phyloP scores from a whole-genome alignment of 345 rosid species.

The Theobroma cacao region DNA sequence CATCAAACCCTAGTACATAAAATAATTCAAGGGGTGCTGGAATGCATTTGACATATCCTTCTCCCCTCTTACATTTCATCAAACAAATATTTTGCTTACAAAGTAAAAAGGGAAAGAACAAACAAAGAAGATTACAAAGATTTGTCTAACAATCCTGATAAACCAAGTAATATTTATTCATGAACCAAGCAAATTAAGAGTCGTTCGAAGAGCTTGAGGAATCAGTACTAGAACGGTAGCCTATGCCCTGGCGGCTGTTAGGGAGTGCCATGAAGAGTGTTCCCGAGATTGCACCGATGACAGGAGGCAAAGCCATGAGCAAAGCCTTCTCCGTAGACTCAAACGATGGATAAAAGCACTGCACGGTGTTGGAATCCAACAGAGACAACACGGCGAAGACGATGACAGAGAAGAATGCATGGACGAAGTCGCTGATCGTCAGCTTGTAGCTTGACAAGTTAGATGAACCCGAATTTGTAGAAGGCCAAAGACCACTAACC shows the following conservation, averaged over 20 bases:
- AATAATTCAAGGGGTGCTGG: neutral
- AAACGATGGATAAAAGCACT: conserved; percentile 65
- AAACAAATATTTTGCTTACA: neutral
- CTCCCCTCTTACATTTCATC: neutral
- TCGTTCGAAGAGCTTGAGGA: neutral
- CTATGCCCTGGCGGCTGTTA: conserved; percentile 72
- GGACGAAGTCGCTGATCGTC: conserved; percentile 57
- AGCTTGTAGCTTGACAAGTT: conserved; percentile 57
- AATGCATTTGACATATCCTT: neutral
- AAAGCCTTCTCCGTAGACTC: conserved; percentile 44
- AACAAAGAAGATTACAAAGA: neutral
- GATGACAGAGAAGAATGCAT: conserved; percentile 44
- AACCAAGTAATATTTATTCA: neutral
- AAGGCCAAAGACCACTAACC: conserved; percentile 57
- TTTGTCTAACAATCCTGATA: neutral
- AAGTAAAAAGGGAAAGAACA: neutral
- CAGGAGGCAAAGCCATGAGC: conserved; percentile 65
- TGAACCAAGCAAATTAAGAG: neutral
- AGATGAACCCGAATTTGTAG: conserved; percentile 27
- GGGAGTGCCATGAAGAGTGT: conserved; percentile 61
- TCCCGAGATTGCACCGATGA: conserved; percentile 49
- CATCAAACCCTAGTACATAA: neutral
- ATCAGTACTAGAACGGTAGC: conserved; percentile 53
- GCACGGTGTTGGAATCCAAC: conserved; percentile 54
- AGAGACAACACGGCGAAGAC: conserved; percentile 60